Base-by-base conservation (phyloP, 306 rosid genomes). In the Urtica urens region DNA sequence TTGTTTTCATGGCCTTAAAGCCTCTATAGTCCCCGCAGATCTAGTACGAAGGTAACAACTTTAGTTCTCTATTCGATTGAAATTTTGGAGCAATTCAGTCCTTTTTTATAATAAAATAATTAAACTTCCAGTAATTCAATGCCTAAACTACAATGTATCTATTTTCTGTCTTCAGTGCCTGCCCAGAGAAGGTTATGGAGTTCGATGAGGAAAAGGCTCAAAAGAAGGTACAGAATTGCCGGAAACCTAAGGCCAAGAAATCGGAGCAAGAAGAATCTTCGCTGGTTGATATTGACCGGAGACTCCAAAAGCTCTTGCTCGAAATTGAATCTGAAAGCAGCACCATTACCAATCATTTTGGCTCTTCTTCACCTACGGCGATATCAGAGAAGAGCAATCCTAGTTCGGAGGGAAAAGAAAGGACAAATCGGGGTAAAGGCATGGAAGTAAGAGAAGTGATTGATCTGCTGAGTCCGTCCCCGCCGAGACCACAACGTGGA, bases 171-270 rank as follows among this genome's bases (percentile, higher is more conserved):
- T 35, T 19, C 75, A 85, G 95, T 61, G 95, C 95, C 27, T 85
- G 93, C 62, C 82, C 80, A 3, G 87, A 85, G 79, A 81, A 75
- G 74, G 81, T 81, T 60, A 44, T 52, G 30, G 93, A 75, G 68
- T 81, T 70, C 21, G 68, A 73, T 43, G 78, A 75, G 72, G 66
- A 51, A 58, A 75, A 28, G 50, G 78, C 58, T 46, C 65, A 61
- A 53, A 47, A 24, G 43, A 83, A 65, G 72, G 72, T 77, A 54
- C 83, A 65, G 60, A 84, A 72, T 23, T 22, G 16, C 39, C 67
- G 14, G 39, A 81, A 63, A 64, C 60, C 74, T 24, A 66, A 66
- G 65, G 53, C 73, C 48, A 78, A 78, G 80, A 80, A 71, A 67
- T 57, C 66, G n/a, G 77, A 53, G 33, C n/a, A n/a, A n/a, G 39